phyloP scores from a whole-genome alignment of 352 stramenopile genomes.

The Phytophthora chlamydospora region DNA sequence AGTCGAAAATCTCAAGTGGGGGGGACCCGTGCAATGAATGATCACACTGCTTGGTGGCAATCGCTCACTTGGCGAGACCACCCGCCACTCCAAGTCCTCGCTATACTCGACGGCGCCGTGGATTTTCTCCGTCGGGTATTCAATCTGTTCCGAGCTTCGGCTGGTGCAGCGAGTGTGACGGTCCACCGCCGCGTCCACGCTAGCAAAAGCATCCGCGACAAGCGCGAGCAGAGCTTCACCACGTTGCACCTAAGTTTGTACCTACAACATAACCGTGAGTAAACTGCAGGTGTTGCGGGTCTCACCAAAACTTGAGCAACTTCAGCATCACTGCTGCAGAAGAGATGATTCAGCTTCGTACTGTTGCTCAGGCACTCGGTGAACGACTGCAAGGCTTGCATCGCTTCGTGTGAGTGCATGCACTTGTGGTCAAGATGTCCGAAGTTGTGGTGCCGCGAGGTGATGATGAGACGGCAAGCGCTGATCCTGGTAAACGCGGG shows the following conservation, averaged over 20 bases:
- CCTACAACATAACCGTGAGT: conserved; percentile 23
- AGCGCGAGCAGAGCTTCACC: conserved; percentile 4
- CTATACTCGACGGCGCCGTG: conserved; percentile 8
- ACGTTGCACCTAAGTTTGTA: conserved; percentile 16
- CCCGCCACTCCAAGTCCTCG: conserved; percentile 6
- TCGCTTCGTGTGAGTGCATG: not conserved
- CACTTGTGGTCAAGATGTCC: not conserved
- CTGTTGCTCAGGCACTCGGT: too few relatives aligned
- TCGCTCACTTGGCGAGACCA: conserved; percentile 1
- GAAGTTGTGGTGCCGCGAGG: too few relatives aligned
- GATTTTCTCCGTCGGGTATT: conserved; percentile 24
- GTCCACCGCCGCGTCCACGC: not conserved
- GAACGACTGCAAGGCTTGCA: too few relatives aligned
- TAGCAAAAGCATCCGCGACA: conserved; percentile 25
- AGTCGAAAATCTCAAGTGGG: conserved; percentile 22
- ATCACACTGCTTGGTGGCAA: conserved; percentile 5
- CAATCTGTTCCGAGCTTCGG: conserved; percentile 16
- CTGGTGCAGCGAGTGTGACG: not conserved
- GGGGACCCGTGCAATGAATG: not conserved
- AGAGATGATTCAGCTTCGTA: too few relatives aligned
- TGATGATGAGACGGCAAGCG: not conserved
- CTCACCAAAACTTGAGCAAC: too few relatives aligned
- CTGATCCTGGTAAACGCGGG: not conserved
- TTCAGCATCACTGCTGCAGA: too few relatives aligned
- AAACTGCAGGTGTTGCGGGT: not conserved